Evolutionary conservation across 2,329 filamentous ascomycete species (phyloP).

Genomic region (Drechslera avenae): DNA sequence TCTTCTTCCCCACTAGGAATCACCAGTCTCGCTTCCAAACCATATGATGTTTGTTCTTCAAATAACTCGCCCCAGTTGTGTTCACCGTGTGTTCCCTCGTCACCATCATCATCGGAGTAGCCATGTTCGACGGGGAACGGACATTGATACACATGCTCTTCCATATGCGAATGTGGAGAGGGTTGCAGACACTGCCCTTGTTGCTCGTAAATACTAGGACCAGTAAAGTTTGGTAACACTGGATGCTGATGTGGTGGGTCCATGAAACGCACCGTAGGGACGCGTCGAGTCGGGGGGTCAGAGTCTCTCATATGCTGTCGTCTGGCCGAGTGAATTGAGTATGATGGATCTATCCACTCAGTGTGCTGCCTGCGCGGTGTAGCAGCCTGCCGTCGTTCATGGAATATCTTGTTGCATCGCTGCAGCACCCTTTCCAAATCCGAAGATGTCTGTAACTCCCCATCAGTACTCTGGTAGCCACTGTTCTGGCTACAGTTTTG

Average conservation of each 20-base stretch:
- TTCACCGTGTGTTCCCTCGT: not conserved
- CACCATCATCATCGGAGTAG: conserved; percentile 2
- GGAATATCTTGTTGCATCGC: conserved; percentile 31
- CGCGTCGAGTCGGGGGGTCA: conserved; percentile 6
- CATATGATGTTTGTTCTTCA: not conserved
- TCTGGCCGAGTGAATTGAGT: not conserved
- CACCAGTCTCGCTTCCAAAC: not conserved
- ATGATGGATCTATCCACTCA: not conserved
- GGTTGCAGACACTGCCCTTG: conserved; percentile 26
- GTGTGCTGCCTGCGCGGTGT: conserved; percentile 2
- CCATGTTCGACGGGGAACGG: not conserved
- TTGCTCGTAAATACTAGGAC: conserved; percentile 34
- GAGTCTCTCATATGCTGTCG: not conserved
- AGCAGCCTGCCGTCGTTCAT: conserved; percentile 10
- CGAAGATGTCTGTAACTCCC: conserved; percentile 24
- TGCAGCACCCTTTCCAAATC: conserved; percentile 32
- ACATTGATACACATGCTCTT: not conserved
- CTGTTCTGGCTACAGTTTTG: not conserved
- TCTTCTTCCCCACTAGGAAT: not conserved
- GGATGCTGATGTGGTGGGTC: conserved; percentile 9
- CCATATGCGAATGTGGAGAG: not conserved
- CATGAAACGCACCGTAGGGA: conserved; percentile 23
- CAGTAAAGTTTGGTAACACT: conserved; percentile 16
- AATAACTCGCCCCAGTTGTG: conserved; percentile 1
- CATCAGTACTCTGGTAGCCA: not conserved